Evolutionary conservation across 148 eudicot species (phyloP).

Genomic region (Linanthus parryae): DNA sequence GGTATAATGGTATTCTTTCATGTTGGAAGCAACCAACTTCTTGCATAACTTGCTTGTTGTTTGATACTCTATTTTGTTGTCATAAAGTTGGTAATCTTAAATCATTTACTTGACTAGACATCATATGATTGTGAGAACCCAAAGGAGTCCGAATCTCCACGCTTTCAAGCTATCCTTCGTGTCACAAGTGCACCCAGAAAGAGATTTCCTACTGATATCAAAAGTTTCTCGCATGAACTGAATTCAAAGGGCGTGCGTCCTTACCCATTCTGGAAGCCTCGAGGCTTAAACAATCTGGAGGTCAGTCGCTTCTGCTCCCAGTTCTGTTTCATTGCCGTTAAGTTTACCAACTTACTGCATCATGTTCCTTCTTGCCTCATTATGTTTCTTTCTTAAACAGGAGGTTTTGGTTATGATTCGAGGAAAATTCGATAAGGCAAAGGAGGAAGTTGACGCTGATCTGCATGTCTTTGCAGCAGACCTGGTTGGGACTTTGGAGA

Average conservation of each 20-base stretch:
- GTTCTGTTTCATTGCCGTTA: conserved; percentile 5
- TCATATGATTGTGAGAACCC: conserved; percentile 90
- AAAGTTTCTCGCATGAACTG: conserved; percentile 95
- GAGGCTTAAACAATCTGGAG: conserved; percentile 90
- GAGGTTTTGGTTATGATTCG: conserved; percentile 89
- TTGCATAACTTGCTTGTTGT: background rate
- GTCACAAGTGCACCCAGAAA: conserved; percentile 94
- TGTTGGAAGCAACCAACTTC: background rate
- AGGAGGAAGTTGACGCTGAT: conserved; percentile 98
- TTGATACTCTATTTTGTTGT: conserved; percentile 5
- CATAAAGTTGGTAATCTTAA: conserved; percentile 5
- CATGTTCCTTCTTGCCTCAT: background rate
- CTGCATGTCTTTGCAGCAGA: conserved; percentile 92
- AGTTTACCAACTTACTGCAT: conserved; percentile 5
- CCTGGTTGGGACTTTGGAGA: conserved; percentile 82
- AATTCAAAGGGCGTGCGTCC: conserved; percentile 99
- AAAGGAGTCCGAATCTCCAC: conserved; percentile 99
- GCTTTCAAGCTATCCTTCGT: conserved; percentile 97
- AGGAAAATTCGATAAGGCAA: conserved; percentile 94
- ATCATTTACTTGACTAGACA: conserved; percentile 32
- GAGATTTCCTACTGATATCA: conserved; percentile 83
- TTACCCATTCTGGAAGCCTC: conserved; percentile 91
- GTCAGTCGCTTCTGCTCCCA: conserved; percentile 20
- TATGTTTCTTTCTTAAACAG: conserved; percentile 29
- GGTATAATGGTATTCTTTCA: conserved; percentile 30